Base-by-base conservation (phyloP, 257 asterid species). In the Oldenlandia corymbosa region DNA sequence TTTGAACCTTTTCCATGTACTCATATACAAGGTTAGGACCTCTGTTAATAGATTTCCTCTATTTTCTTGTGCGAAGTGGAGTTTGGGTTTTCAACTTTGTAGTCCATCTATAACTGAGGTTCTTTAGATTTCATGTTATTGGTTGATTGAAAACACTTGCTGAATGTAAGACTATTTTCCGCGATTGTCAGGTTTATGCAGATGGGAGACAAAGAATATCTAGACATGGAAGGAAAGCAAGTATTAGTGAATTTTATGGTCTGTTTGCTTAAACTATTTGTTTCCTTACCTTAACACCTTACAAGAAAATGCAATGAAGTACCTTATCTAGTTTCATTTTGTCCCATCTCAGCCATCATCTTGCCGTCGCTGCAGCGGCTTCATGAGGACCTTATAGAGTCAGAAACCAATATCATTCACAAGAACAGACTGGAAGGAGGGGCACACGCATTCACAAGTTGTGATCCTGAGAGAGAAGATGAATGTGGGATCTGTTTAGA, bases 401-500 rank as follows among this genome's bases (percentile, higher is more conserved):
- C 68, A 20, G 78, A 69, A 17, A 73, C 14, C 42, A 32, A 41
- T 26, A 63, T 54, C 66, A 64, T 30, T 59, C 49, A 58, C 70
- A 74, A 76, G 84, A 85, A 76, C 75, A 80, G 67, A 64, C 56
- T 71, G 63, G 80, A 72, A 54, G 79, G 74, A 43, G 78, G 67
- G 36, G 58, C n/a, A n/a, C n/a, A 59, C 28, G 62, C 63, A 37
- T 46, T 67, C 27, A 24, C 66, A 24, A 76, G 71, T 71, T 39
- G 73, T 20, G 90, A 83, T 56, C 70, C 65, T 57, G 84, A 83
- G 56, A 75, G 81, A 74, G 95, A 86, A 73, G 87, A 84, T 36
- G 95, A 86, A 67, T 86, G 95, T 26, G 95, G 91, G 10, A 86
- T 86, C 79, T 91, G 98, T 78, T 80, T 91, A 68, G 94, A 84